Conservation (phyloP, 169 alveolate species). For the Cryptosporidium tyzzeri region DNA sequence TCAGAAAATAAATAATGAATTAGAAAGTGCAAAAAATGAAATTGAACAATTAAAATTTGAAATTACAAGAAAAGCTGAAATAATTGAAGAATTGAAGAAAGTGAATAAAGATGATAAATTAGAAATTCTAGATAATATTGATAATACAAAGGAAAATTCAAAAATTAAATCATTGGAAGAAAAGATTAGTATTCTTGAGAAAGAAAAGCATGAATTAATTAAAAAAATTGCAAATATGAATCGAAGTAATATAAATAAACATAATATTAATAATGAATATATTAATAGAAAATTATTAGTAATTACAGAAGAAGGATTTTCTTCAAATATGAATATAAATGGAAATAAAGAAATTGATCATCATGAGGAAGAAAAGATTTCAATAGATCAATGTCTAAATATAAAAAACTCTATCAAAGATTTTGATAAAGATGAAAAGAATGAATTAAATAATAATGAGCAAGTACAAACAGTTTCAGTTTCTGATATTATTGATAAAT, state of each 20-base stretch:
- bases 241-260: not conserved
- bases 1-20: conserved; percentile 15
- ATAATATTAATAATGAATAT: not conserved
- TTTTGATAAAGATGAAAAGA: not conserved
- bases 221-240: conserved; percentile 44
- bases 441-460: not conserved
- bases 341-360: not conserved
- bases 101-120: conserved; percentile 7
- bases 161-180: not conserved
- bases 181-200: not conserved
- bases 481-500: conserved; percentile 43
- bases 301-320: not conserved
- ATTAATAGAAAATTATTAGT: not conserved
- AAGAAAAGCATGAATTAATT: conserved; percentile 39
- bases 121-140: conserved; percentile 9
- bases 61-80: conserved; percentile 33
- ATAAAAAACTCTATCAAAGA: not conserved
- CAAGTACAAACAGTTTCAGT: conserved; percentile 1
- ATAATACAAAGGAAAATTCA: conserved; percentile 16
- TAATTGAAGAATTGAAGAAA: conserved; percentile 38
- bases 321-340: not conserved
- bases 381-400: not conserved
- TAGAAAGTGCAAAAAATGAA: conserved; percentile 53
- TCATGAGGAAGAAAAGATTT: not conserved
- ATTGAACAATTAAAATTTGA: conserved; percentile 48